These are phyloP conservation scores for Diutina pseudorugosa DNA, from an alignment of 1,139 yeast species.

Conservation along the genomic window DNA sequence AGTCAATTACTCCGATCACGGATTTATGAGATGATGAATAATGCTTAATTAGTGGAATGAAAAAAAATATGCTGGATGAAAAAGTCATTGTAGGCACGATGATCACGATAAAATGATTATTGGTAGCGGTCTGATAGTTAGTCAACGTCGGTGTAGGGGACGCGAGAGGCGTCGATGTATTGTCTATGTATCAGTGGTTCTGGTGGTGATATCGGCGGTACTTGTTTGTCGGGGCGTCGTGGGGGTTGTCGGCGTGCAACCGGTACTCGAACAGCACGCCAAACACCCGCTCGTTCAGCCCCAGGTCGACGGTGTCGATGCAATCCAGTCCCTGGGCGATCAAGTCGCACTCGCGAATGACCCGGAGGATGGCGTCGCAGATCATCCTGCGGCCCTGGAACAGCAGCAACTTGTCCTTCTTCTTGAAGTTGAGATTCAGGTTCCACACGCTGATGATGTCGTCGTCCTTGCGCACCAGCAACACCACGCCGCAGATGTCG, in stretches of 20 bases:
- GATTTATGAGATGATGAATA: too few relatives aligned
- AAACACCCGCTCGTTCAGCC: constrained; percentile 27
- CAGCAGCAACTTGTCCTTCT: constrained; percentile 23
- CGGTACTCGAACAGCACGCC: constrained; percentile 38
- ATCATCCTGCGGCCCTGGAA: constrained; percentile 38
- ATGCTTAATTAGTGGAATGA: too few relatives aligned
- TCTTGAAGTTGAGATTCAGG: constrained; percentile 29
- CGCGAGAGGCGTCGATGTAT: background rate
- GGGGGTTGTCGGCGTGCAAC: constrained; percentile 25
- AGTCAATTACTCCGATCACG: too few relatives aligned
- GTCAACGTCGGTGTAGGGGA: too few relatives aligned
- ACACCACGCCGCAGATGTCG: constrained; percentile 41
- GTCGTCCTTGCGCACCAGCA: constrained; percentile 29
- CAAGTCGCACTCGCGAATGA: constrained; percentile 37
- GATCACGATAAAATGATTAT: too few relatives aligned
- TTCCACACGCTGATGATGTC: constrained; percentile 43
- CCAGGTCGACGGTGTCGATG: constrained; percentile 20
- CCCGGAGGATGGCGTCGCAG: constrained; percentile 33
- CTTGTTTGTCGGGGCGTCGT: background rate
- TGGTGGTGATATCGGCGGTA: constrained; percentile 1
- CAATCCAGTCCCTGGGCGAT: constrained; percentile 24
- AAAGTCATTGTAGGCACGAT: too few relatives aligned
- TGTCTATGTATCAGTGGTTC: background rate
- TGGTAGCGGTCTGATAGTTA: too few relatives aligned
- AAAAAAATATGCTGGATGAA: too few relatives aligned